Evolutionary conservation across 805 yeast genomes (phyloP).

Genomic region (Metschnikowia aberdeeniae): DNA sequence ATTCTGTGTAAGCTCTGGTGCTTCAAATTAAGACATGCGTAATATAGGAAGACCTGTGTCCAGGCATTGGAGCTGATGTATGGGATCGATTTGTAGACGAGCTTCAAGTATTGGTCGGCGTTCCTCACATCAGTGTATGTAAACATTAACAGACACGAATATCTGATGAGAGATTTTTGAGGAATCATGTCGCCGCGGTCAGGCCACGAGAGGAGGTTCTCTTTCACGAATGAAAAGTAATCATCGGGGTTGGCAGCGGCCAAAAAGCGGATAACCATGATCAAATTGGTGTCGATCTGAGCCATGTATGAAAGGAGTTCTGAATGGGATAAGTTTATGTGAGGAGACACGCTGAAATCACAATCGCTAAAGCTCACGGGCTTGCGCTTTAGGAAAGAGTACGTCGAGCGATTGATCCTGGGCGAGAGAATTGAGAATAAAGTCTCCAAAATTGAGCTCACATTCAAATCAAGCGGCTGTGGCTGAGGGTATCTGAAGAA

Average conservation of each 20-base stretch:
- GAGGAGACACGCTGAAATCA: constrained; percentile 6
- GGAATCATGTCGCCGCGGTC: constrained; percentile 27
- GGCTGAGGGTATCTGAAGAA: constrained; percentile 31
- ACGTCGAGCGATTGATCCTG: constrained; percentile 25
- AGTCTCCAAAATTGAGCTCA: constrained; percentile 25
- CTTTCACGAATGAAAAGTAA: constrained; percentile 25
- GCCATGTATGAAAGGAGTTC: constrained; percentile 14
- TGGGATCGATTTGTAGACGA: constrained; percentile 22
- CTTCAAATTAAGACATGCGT: constrained; percentile 28
- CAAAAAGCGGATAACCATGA: constrained; percentile 29
- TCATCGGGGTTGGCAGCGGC: constrained; percentile 35
- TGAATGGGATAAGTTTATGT: constrained; percentile 1
- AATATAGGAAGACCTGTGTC: constrained; percentile 34
- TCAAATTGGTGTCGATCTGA: constrained; percentile 33
- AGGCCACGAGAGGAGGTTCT: constrained; percentile 24
- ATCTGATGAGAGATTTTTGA: constrained; percentile 24
- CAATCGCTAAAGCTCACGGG: constrained; percentile 1
- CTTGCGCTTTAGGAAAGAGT: constrained; percentile 23
- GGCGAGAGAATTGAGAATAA: constrained; percentile 29
- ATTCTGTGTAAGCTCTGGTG: constrained; percentile 37
- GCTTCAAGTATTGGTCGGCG: constrained; percentile 21
- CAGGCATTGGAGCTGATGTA: constrained; percentile 30
- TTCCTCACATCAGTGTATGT: constrained; percentile 27
- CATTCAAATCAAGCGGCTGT: constrained; percentile 18
- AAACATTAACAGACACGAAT: constrained; percentile 32